Evolutionary conservation across 192 early-diverging fungal genomes (phyloP).

Genomic region (Coemansia aciculifera): DNA sequence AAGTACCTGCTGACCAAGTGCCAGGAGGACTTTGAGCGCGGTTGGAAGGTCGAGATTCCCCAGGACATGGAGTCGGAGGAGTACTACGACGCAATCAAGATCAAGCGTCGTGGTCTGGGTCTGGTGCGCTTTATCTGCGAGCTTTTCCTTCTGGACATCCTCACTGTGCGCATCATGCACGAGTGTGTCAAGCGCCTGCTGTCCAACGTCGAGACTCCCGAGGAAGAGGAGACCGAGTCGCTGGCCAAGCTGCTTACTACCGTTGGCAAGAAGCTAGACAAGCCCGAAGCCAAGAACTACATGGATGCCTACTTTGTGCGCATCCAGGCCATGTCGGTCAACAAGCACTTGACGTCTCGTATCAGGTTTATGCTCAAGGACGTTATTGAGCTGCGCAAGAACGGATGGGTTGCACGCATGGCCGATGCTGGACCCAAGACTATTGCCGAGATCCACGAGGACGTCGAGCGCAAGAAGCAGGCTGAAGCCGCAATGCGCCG

Average conservation of each 20-base stretch:
- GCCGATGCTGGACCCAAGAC: slow-evolving; percentile 78
- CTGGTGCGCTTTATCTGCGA: slow-evolving; percentile 94
- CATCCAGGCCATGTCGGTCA: slow-evolving; percentile 73
- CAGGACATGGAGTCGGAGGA: slow-evolving; percentile 73
- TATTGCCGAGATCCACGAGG: slow-evolving; percentile 89
- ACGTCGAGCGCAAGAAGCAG: slow-evolving; percentile 62
- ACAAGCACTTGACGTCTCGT: slow-evolving; percentile 73
- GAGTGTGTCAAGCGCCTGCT: slow-evolving; percentile 84
- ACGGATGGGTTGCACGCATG: slow-evolving; percentile 72
- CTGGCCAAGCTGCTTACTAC: slow-evolving; percentile 90
- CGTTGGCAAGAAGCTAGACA: slow-evolving; percentile 81
- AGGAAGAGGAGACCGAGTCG: slow-evolving; percentile 94
- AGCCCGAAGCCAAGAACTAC: slow-evolving; percentile 49
- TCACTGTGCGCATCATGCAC: slow-evolving; percentile 95
- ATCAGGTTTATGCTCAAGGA: slow-evolving; percentile 93
- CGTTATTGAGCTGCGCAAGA: slow-evolving; percentile 76
- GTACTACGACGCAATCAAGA: slow-evolving; percentile 83
- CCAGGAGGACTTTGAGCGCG: slow-evolving; percentile 92
- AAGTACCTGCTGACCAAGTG: slow-evolving; percentile 88
- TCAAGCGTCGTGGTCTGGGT: slow-evolving; percentile 93
- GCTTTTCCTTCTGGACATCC: slow-evolving; percentile 86
- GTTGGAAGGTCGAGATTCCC: slow-evolving; percentile 82
- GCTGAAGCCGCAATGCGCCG: slow-evolving; percentile 74
- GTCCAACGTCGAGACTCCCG: slow-evolving; percentile 68
- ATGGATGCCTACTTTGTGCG: slow-evolving; percentile 89